A percentile compares a stretch with the other conserved stretches of the same genome.
Evolutionary conservation across 139 green algal genomes (phyloP).

Genomic region (Chlamydomonas eustigma): DNA sequence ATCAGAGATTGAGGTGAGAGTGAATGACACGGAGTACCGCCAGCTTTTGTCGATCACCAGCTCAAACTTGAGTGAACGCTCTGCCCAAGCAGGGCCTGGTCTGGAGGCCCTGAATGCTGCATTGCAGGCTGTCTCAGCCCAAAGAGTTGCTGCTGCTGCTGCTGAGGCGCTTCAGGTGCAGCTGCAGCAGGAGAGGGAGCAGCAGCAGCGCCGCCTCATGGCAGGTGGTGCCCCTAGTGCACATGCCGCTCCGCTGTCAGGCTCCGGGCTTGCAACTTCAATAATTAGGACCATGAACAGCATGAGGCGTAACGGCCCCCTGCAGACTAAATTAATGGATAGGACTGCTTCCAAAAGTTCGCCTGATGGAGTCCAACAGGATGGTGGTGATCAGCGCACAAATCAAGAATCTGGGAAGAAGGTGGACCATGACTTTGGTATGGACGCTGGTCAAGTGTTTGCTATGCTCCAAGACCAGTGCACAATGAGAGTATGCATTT

Average conservation of each 20-base stretch:
- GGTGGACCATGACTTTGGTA: neutral
- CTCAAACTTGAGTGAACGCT: conserved; percentile 56
- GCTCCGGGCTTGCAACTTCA: neutral
- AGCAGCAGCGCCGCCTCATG: conserved; percentile 13
- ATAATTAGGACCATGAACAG: neutral
- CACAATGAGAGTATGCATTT: conserved; percentile 37
- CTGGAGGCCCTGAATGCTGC: neutral
- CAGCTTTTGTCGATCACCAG: conserved; percentile 59
- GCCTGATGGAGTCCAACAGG: too few species aligned
- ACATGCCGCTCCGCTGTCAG: neutral
- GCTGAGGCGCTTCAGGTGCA: neutral
- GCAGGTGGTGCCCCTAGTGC: too few species aligned
- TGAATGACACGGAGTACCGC: conserved; percentile 72
- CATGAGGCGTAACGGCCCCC: neutral
- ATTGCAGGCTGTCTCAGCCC: neutral
- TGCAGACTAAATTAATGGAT: neutral
- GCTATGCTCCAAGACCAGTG: conserved; percentile 30
- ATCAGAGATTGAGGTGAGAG: conserved; percentile 44
- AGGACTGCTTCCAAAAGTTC: neutral
- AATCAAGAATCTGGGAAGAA: neutral
- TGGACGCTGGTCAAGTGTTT: neutral
- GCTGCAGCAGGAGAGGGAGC: neutral
- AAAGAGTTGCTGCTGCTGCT: neutral
- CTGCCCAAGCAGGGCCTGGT: neutral
- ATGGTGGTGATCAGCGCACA: too few species aligned